phyloP scores from a whole-genome alignment of 2,329 filamentous ascomycete species.

The Penicillium fuscoglaucum region DNA sequence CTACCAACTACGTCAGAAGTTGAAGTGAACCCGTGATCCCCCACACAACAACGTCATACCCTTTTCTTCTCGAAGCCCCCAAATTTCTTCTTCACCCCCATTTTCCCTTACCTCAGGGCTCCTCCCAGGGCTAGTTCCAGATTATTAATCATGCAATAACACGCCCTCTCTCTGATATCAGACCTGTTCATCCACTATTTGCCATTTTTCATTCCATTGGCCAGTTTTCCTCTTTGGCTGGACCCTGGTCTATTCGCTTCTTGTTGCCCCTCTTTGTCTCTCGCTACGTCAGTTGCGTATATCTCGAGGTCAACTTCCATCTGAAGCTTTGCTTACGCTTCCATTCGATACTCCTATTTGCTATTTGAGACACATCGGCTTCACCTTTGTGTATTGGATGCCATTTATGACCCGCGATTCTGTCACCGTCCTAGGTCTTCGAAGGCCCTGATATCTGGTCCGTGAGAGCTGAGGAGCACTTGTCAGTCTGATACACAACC shows the following conservation, averaged over 20 bases:
- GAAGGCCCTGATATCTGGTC: not conserved
- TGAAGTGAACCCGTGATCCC: conserved; percentile 23
- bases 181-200: conserved; percentile 11
- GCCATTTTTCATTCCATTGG: conserved; percentile 2
- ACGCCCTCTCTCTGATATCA: conserved; percentile 16
- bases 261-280: conserved; percentile 20
- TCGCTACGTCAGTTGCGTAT: conserved; percentile 8
- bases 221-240: conserved; percentile 17
- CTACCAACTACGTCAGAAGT: conserved; percentile 12
- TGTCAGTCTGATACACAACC: not conserved
- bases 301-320: not conserved
- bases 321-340: not conserved
- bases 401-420: conserved; percentile 3
- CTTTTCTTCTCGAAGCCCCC: conserved; percentile 23
- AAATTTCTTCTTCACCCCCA: conserved; percentile 20
- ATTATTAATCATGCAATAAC: conserved; percentile 26
- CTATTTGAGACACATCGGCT: not conserved
- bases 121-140: not conserved
- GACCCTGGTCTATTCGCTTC: conserved; percentile 15
- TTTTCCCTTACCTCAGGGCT: conserved; percentile 2
- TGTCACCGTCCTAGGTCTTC: not conserved
- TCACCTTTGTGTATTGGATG: not conserved
- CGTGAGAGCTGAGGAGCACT: not conserved
- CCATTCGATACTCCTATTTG: not conserved
- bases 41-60: conserved; percentile 32